A percentile compares a stretch with the other conserved stretches of the same genome.
These are phyloP conservation scores for Citrullus colocynthis DNA, from an alignment of 306 rosid genomes.

Conservation along the genomic window DNA sequence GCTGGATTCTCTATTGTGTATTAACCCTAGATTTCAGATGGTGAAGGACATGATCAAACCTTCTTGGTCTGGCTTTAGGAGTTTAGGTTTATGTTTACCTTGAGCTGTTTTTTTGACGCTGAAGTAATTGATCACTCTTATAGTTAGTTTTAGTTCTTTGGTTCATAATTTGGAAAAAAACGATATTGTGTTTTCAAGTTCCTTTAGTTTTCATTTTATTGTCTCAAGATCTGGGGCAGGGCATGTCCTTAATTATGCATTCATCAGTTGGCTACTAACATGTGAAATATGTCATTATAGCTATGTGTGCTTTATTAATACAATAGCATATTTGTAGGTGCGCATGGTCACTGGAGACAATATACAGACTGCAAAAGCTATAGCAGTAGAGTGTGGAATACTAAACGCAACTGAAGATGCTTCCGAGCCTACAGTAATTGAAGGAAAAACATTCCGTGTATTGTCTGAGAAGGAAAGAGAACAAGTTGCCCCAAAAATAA, in stretches of 20 bases:
- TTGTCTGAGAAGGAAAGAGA: conserved; percentile 73
- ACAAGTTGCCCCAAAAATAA: conserved; percentile 44
- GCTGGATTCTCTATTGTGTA: background rate
- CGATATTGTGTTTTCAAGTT: background rate
- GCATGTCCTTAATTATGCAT: background rate
- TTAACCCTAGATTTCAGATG: background rate
- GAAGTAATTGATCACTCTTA: background rate
- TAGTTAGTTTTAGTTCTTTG: background rate
- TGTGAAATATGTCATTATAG: background rate
- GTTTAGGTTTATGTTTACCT: background rate
- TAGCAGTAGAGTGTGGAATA: conserved; percentile 94
- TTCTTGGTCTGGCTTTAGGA: background rate
- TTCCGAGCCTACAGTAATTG: conserved; percentile 64
- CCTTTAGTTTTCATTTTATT: background rate
- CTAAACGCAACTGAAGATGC: conserved; percentile 53
- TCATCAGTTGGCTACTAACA: background rate
- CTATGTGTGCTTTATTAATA: background rate
- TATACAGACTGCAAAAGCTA: conserved; percentile 92
- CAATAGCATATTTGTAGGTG: conserved; percentile 38
- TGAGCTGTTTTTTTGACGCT: background rate
- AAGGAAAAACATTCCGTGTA: conserved; percentile 76
- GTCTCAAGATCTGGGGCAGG: background rate
- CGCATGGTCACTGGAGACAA: conserved; percentile 99
- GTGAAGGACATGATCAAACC: background rate
- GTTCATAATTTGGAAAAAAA: background rate